A percentile compares a stretch with the other conserved stretches of the same genome.
Evolutionary conservation across 371 early-diverging fungal species (phyloP).

Genomic region (Mucor circinelloides): DNA sequence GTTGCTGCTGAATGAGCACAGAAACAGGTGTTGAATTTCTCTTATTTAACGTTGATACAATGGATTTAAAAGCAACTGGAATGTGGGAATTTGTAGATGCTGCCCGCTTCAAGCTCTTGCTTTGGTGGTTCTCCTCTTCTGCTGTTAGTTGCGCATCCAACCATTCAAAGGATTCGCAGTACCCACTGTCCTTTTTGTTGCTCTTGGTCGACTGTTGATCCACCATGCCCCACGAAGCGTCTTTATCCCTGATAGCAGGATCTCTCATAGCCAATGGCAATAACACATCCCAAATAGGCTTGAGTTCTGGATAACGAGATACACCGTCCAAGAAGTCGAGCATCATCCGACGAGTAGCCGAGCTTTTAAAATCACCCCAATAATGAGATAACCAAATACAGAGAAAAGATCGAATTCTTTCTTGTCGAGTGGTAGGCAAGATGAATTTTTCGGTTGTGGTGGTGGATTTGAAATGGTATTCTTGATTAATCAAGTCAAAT

Average conservation of each 20-base stretch:
- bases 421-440: slow-evolving; percentile 34
- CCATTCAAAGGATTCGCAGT: slow-evolving; percentile 13
- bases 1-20: neutral
- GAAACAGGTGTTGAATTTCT: slow-evolving; percentile 2
- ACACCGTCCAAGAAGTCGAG: slow-evolving; percentile 39
- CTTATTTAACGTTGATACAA: neutral
- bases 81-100: neutral
- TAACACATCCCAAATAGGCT: slow-evolving; percentile 31
- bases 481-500: slow-evolving; percentile 1
- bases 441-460: slow-evolving; percentile 3
- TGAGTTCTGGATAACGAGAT: slow-evolving; percentile 21
- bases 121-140: neutral
- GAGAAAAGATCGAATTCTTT: slow-evolving; percentile 46
- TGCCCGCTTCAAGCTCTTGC: neutral
- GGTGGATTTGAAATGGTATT: neutral
- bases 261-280: slow-evolving; percentile 31
- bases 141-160: neutral
- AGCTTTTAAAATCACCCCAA: slow-evolving; percentile 53
- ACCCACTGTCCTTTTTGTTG: slow-evolving; percentile 49
- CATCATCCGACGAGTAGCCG: slow-evolving; percentile 46
- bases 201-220: slow-evolving; percentile 17
- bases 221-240: slow-evolving; percentile 32
- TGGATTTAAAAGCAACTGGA: neutral
- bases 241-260: slow-evolving; percentile 36
- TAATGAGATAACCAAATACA: slow-evolving; percentile 50